Conservation (phyloP, 2,329 filamentous ascomycete species). For the Cladosporium cucumerinum region DNA sequence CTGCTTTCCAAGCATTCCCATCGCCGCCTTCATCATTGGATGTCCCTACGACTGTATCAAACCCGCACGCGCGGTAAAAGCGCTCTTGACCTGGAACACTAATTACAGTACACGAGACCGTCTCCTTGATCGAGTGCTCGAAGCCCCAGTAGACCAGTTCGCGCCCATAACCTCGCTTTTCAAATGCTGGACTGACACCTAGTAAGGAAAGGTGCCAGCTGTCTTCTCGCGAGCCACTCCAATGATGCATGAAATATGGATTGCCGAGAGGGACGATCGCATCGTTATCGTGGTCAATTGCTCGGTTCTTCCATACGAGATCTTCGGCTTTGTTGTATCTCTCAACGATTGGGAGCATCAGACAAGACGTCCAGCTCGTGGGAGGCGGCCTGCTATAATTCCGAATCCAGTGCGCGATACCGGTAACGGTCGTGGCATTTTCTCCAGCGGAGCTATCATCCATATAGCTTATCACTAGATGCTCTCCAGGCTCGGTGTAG, state of each 20-base stretch:
- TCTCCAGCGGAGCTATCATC: background rate
- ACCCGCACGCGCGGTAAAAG: conserved; percentile 29
- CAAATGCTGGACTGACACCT: conserved; percentile 24
- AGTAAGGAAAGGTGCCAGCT: conserved; percentile 28
- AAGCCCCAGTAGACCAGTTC: conserved; percentile 30
- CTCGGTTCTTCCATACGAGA: conserved; percentile 26
- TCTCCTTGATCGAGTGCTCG: conserved; percentile 41
- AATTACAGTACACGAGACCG: conserved; percentile 45
- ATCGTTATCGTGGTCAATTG: conserved; percentile 19
- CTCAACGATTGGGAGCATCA: conserved; percentile 14
- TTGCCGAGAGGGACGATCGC: conserved; percentile 18
- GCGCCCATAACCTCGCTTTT: conserved; percentile 27
- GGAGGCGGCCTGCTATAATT: conserved; percentile 15
- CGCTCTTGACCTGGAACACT: conserved; percentile 26
- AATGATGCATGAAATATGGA: conserved; percentile 26
- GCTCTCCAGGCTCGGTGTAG: background rate
- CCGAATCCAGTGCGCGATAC: conserved; percentile 28
- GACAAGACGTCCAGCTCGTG: background rate
- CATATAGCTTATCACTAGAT: conserved; percentile 8
- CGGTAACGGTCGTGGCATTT: conserved; percentile 19
- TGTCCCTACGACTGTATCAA: conserved; percentile 22
- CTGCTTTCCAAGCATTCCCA: conserved; percentile 1
- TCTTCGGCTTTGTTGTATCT: conserved; percentile 25
- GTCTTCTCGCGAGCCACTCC: conserved; percentile 25
- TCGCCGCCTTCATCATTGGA: conserved; percentile 23